Percentiles rank a stretch among this genome's conserved stretches.
Conservation (phyloP, 139 green algal species). For the Closterium sp. region DNA sequence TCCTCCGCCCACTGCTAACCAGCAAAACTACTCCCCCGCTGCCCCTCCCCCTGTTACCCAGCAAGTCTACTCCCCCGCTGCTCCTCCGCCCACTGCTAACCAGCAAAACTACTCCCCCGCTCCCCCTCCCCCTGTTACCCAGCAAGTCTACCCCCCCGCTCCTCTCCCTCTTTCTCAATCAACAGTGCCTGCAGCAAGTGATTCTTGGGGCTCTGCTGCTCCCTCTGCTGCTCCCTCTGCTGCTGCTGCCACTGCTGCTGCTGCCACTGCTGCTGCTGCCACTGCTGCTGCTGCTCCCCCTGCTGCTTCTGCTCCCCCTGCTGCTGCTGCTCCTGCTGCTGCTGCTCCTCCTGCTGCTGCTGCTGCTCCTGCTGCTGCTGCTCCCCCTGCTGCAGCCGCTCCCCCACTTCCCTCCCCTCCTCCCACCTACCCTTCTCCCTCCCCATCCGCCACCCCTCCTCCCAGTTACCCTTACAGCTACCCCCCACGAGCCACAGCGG, state of each 20-base stretch:
- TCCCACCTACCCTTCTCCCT: neutral
- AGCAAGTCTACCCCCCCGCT: neutral
- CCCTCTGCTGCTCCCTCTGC: no score
- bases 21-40: neutral
- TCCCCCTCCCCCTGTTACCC: no score
- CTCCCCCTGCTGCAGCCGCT: neutral
- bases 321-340: neutral
- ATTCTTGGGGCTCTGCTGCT: no score
- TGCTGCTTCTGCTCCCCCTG: neutral
- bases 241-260: no score
- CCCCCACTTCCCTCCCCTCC: neutral
- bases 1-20: neutral
- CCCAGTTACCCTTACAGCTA: neutral
- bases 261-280: neutral
- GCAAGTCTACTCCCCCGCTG: no score
- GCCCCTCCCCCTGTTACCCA: neutral
- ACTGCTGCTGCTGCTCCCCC: neutral
- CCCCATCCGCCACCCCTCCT: neutral
- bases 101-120: no score
- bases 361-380: neutral
- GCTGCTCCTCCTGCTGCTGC: neutral
- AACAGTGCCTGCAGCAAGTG: no score
- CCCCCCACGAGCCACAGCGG: neutral
- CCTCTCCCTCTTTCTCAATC: neutral
- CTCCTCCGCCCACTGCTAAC: neutral